Evolutionary conservation across 2,329 filamentous ascomycete species (phyloP).

Genomic region (Trichoderma afroharzianum): DNA sequence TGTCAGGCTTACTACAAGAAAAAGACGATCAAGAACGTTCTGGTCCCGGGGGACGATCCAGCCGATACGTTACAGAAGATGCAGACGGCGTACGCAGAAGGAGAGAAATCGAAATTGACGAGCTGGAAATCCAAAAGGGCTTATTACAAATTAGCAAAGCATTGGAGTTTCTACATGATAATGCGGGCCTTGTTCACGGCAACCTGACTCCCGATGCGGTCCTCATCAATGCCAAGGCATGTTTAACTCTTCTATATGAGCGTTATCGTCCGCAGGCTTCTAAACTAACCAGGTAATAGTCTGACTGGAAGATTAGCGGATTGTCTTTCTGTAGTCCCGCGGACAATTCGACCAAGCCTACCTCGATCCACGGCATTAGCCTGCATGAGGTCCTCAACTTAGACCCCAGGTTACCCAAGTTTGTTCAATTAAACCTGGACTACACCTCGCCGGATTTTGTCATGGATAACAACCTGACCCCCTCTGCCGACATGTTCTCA

Average conservation of each 20-base stretch:
- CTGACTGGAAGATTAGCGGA: slow-evolving; percentile 98
- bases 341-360: slow-evolving; percentile 68
- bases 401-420: slow-evolving; percentile 75
- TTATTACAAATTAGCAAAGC: slow-evolving; percentile 90
- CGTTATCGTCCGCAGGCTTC: background rate
- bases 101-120: slow-evolving; percentile 88
- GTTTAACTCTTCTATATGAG: slow-evolving; percentile 25
- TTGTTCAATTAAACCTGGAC: slow-evolving; percentile 86
- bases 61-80: slow-evolving; percentile 78
- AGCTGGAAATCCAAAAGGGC: slow-evolving; percentile 96
- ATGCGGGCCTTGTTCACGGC: slow-evolving; percentile 86
- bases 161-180: slow-evolving; percentile 92
- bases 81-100: slow-evolving; percentile 68
- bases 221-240: slow-evolving; percentile 86
- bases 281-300: slow-evolving; percentile 48
- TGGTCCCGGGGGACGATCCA: slow-evolving; percentile 65
- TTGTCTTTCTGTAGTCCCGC: slow-evolving; percentile 82
- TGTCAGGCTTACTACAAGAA: slow-evolving; percentile 75
- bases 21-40: slow-evolving; percentile 82
- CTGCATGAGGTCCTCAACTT: slow-evolving; percentile 81
- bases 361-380: slow-evolving; percentile 74
- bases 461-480: slow-evolving; percentile 81
- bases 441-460: slow-evolving; percentile 94
- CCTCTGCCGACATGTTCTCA: slow-evolving; percentile 88
- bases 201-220: slow-evolving; percentile 93